Evolutionary conservation across 1,284 basidiomycete genomes (phyloP), one percentile per base, ranked within the genome.

Genomic region (Ustilago loliicola): DNA sequence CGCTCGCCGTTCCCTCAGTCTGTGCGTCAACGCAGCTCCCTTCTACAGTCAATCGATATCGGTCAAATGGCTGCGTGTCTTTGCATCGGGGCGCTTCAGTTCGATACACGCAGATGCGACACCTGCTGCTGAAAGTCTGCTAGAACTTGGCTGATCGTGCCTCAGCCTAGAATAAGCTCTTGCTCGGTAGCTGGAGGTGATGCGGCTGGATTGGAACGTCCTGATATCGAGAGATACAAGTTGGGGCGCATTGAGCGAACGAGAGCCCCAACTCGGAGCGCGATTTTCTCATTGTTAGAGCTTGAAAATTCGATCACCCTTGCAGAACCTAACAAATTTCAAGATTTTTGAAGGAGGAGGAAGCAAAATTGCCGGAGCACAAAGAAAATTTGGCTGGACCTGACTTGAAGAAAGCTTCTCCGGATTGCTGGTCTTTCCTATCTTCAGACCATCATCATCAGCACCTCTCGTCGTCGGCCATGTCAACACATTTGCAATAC

Each of bases 31-130:
- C 7, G n/a, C 27, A 9, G 29, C 21, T 13, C 17, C 34, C 10
- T 42, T 34, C 5, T 6, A 21, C 13, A 40, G 10, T 36, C 38
- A 34, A 66, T 66, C 65, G 65, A 66, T 66, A 61, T 66, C 52
- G 53, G 30, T 40, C 57, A 58, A 38, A 48, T 38, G 36, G 13
- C 50, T 38, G 11, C n/a, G 10, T 30, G 25, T 15, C 48, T 50
- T 21, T 8, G 21, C 21, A 45, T 45, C 42, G 21, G 42, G n/a
- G 9, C 7, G 11, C 42, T 45, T 38, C 13, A 38, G 3, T 15
- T 8, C 36, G 32, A 34, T 34, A 7, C 7, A 34, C 11, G 11
- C 11, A 38, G 7, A 38, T 38, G 36, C 36, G 3, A 3, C 15
- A 8, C 15, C 36, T 38, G 36, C 36, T 15, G 5, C 13, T 38